Conservation (phyloP, 1,139 yeast species). For the Geotrichum phurueaensis region DNA sequence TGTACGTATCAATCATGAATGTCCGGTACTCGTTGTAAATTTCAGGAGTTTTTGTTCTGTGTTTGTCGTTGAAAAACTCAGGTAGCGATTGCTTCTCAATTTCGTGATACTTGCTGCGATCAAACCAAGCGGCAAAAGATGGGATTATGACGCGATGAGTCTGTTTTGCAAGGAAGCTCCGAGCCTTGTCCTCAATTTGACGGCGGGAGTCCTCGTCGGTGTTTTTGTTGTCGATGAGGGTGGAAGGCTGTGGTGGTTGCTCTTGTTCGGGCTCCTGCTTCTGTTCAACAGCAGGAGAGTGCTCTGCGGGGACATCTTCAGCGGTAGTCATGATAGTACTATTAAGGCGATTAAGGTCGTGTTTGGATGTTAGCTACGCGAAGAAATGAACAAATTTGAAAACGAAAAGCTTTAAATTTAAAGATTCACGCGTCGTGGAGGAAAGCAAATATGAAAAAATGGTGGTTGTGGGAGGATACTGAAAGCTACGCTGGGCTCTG, state of each 20-base stretch:
- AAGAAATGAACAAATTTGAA: not conserved
- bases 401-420: not conserved
- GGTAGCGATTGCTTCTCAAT: slow-evolving; percentile 73
- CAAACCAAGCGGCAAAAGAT: slow-evolving; percentile 89
- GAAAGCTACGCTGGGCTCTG: not conserved
- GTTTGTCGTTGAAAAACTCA: slow-evolving; percentile 74
- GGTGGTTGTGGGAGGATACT: not conserved
- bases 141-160: slow-evolving; percentile 90
- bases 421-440: not conserved
- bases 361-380: not conserved
- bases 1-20: slow-evolving; percentile 87
- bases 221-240: not conserved
- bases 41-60: slow-evolving; percentile 80
- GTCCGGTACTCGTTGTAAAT: slow-evolving; percentile 84
- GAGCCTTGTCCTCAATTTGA: slow-evolving; percentile 28
- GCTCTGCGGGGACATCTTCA: not conserved
- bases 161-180: slow-evolving; percentile 43
- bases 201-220: slow-evolving; percentile 7
- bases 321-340: not conserved
- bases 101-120: slow-evolving; percentile 60
- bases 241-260: not conserved
- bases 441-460: not conserved
- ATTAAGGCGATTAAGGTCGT: not conserved
- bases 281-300: not conserved
- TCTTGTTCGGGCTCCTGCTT: not conserved